phyloP scores from a whole-genome alignment of 352 stramenopile genomes.

The Pythium plurisporium region DNA sequence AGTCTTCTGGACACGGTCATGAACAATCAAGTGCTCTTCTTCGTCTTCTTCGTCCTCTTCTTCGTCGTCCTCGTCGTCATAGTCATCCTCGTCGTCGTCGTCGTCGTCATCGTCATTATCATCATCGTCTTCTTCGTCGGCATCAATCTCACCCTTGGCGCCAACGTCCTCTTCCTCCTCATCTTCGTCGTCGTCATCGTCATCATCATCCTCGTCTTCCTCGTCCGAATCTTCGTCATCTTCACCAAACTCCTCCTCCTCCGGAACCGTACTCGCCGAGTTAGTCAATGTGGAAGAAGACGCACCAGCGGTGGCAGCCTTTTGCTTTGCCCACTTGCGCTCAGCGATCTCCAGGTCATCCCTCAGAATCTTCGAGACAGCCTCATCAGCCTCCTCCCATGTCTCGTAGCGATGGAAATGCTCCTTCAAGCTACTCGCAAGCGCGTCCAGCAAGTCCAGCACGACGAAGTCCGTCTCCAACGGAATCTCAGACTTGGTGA shows the following conservation, averaged over 20 bases:
- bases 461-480: slow-evolving; percentile 93
- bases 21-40: slow-evolving; percentile 88
- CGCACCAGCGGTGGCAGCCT: slow-evolving; percentile 23
- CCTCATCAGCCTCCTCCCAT: slow-evolving; percentile 75
- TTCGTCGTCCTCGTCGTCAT: slow-evolving; percentile 76
- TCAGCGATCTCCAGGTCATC: slow-evolving; percentile 69
- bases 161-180: slow-evolving; percentile 75
- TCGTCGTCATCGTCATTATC: slow-evolving; percentile 79
- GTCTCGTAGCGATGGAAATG: slow-evolving; percentile 63
- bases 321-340: slow-evolving; percentile 57
- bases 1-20: slow-evolving; percentile 66
- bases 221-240: slow-evolving; percentile 58
- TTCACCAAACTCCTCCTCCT: slow-evolving; percentile 31
- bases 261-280: slow-evolving; percentile 17
- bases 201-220: slow-evolving; percentile 67
- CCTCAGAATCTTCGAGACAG: slow-evolving; percentile 46
- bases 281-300: slow-evolving; percentile 25
- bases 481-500: slow-evolving; percentile 93
- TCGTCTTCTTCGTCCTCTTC: slow-evolving; percentile 78
- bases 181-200: slow-evolving; percentile 71
- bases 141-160: slow-evolving; percentile 49
- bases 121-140: slow-evolving; percentile 46
- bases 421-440: slow-evolving; percentile 52
- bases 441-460: slow-evolving; percentile 73
- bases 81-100: slow-evolving; percentile 74